phyloP scores from a whole-genome alignment of 1,139 yeast genomes.

The Geotrichum europaeum region DNA sequence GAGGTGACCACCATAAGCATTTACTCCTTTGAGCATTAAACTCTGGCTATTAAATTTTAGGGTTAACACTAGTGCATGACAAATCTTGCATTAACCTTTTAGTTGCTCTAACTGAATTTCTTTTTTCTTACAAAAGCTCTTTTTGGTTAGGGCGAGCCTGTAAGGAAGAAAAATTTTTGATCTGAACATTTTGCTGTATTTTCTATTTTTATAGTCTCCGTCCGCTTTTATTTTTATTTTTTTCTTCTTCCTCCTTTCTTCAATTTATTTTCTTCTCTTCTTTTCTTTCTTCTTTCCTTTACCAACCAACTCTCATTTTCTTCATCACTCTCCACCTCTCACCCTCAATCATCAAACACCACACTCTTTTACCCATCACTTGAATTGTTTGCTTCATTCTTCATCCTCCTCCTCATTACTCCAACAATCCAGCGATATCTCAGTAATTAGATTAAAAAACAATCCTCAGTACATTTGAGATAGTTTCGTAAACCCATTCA shows the following conservation, averaged over 20 bases:
- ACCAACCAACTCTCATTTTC: background rate
- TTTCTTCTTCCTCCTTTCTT: background rate
- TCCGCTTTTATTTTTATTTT: background rate
- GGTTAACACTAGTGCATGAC: no score
- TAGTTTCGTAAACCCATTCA: background rate
- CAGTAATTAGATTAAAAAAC: background rate
- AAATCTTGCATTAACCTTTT: no score
- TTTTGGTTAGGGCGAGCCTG: background rate
- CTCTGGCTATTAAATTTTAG: no score
- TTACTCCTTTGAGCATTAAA: no score
- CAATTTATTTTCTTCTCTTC: slow-evolving; percentile 1
- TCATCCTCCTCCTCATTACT: background rate
- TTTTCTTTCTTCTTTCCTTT: background rate
- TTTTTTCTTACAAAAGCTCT: background rate
- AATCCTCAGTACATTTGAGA: background rate
- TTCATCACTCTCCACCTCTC: background rate
- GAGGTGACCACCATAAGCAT: no score
- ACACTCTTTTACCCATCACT: background rate
- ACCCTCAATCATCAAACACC: background rate
- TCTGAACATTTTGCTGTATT: background rate
- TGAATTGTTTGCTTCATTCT: background rate
- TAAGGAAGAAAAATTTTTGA: background rate
- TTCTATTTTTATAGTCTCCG: background rate
- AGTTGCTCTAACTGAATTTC: background rate
- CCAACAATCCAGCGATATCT: background rate